Evolutionary conservation across 129 eudicot species (phyloP), one percentile per base, ranked within the genome.

Genomic region (Pulicaria dysenterica): DNA sequence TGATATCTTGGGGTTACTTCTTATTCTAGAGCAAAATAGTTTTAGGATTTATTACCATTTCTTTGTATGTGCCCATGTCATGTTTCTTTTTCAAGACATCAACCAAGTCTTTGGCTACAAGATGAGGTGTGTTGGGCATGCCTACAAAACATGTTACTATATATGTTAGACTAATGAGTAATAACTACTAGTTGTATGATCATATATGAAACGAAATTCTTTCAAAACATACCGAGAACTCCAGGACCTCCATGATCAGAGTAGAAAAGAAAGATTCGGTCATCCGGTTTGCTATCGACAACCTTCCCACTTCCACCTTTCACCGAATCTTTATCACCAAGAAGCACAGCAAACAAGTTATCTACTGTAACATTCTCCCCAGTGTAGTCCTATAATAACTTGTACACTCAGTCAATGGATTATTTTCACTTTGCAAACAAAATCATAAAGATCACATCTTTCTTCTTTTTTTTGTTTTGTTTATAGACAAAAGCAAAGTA

Each of bases 201-300:
- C n/a, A n/a, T n/a, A n/a, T n/a, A 48, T 7, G 24, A 24, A 41
- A 70, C 2, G 8, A 19, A 70, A 12, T 7, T 1, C 10, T 10
- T 42, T 15, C 0, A 39, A 41, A 24, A 83, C 88, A 73, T 75
- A 91, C 98, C 98, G 3, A 93, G 92, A 46, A 93, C 91, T 7
- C 98, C 98, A 5, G 98, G 96, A n/a, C 98, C 98, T 31, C 98
- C 98, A 64, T 93, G 98, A 78, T 93, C 96, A 3, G 96, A 83
- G 82, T 93, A 93, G 79, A 87, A 93, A n/a, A 93, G 17, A 50
- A 93, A 93, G 72, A 93, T 93, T 41, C 95, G 84, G 59, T 93
- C 98, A 40, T 82, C 76, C 1, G 92, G 85, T 56, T 83, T 84
- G 76, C 95, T 93, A 53, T 85, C 79, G 5, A 93, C 80, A 64